Evolutionary conservation across 305 asterid species (phyloP).

Genomic region (Fraxinus latifolia): DNA sequence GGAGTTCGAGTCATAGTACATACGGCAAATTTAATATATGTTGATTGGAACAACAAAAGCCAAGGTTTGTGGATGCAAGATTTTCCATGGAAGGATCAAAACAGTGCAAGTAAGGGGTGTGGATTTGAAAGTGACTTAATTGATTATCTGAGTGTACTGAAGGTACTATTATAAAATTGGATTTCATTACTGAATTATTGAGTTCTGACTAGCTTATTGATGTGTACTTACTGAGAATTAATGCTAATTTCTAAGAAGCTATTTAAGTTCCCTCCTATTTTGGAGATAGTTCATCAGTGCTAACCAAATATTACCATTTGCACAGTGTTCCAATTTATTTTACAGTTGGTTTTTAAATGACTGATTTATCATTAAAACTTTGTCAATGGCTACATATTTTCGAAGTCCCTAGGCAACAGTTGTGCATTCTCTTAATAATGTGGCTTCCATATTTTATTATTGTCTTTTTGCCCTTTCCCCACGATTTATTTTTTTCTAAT

Average conservation of each 20-base stretch:
- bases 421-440: background rate
- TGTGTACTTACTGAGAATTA: background rate
- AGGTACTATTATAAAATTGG: conserved; percentile 45
- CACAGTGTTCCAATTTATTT: background rate
- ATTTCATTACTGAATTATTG: conserved; percentile 12
- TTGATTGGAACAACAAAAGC: conserved; percentile 97
- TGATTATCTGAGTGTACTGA: conserved; percentile 67
- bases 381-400: background rate
- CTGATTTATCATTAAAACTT: background rate
- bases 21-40: conserved; percentile 84
- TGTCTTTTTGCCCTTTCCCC: background rate
- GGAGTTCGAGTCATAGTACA: conserved; percentile 89
- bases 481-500: background rate
- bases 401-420: background rate
- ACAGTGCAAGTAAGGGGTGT: conserved; percentile 41
- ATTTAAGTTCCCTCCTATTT: conserved; percentile 15
- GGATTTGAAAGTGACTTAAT: conserved; percentile 83
- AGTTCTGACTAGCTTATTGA: background rate
- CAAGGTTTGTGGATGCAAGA: conserved; percentile 99
- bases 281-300: background rate
- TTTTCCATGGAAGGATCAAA: conserved; percentile 92
- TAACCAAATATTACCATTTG: background rate
- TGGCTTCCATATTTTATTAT: background rate
- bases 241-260: conserved; percentile 4
- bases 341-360: conserved; percentile 15